These are phyloP conservation scores for Paraphoma sp. DNA, from an alignment of 2,329 filamentous ascomycete genomes.

Conservation along the genomic window DNA sequence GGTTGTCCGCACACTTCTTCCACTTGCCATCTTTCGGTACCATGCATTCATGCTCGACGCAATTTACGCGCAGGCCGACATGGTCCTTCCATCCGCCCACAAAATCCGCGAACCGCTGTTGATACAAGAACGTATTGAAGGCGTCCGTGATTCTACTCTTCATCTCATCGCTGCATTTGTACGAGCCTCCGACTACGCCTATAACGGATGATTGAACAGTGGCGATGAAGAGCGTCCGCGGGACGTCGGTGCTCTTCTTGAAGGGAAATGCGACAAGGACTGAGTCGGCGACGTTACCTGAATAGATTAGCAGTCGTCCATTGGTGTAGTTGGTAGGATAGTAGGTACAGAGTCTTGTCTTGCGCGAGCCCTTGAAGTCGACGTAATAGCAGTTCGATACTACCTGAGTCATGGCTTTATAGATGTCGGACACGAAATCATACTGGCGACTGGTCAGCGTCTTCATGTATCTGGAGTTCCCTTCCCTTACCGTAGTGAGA, in stretches of 20 bases:
- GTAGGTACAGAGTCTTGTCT: background rate
- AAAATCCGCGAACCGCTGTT: too few species aligned
- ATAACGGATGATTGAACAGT: background rate
- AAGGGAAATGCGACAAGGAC: background rate
- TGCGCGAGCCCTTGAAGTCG: background rate
- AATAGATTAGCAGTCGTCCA: background rate
- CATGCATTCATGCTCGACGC: too few species aligned
- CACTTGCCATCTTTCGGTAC: too few species aligned
- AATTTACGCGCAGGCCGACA: too few species aligned
- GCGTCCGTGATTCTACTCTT: background rate
- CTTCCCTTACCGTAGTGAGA: too few species aligned
- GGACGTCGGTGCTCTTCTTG: background rate
- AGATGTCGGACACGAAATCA: background rate
- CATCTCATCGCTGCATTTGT: background rate
- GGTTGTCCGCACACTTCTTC: too few species aligned
- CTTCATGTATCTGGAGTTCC: background rate
- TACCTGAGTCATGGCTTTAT: background rate
- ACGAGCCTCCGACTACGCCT: background rate
- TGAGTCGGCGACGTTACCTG: background rate
- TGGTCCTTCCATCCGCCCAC: too few species aligned
- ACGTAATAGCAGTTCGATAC: background rate
- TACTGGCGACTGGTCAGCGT: background rate
- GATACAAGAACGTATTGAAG: background rate
- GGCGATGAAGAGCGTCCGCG: background rate
- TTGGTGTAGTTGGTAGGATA: background rate